Conservation (phyloP, 768 basidiomycete species). For the Calocybe indica region DNA sequence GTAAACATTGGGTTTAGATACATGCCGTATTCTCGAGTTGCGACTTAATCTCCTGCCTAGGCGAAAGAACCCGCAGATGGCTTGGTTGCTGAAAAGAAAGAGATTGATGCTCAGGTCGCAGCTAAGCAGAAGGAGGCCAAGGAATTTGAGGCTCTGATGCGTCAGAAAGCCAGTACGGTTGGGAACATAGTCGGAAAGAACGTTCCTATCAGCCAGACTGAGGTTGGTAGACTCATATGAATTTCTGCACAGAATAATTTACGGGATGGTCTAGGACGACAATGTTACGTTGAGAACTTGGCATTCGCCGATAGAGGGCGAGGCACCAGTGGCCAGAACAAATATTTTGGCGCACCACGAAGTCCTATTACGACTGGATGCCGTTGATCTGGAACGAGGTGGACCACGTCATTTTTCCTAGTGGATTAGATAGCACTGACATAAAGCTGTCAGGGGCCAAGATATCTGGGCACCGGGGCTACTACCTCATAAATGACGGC, state of each 20-base stretch:
- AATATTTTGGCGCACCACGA: constrained; percentile 97
- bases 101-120: constrained; percentile 77
- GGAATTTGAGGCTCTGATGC: constrained; percentile 74
- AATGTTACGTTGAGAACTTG: constrained; percentile 78
- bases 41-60: constrained; percentile 29
- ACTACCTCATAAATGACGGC: constrained; percentile 93
- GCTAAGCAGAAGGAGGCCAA: constrained; percentile 70
- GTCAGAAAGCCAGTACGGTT: constrained; percentile 71
- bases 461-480: constrained; percentile 92
- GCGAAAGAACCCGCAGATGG: constrained; percentile 91
- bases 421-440: not conserved
- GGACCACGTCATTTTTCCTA: constrained; percentile 10
- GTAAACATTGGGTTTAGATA: constrained; percentile 23
- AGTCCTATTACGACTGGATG: constrained; percentile 87
- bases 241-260: not conserved
- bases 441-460: constrained; percentile 62
- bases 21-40: not conserved
- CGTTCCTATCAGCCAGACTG: constrained; percentile 81
- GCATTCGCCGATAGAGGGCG: constrained; percentile 76
- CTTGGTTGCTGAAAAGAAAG: constrained; percentile 76
- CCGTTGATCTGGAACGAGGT: constrained; percentile 97
- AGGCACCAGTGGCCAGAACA: constrained; percentile 61
- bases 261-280: constrained; percentile 61
- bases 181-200: constrained; percentile 91
- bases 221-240: constrained; percentile 44